Base-by-base conservation (phyloP, 208 protist genomes). In the Entamoeba histolytica region DNA sequence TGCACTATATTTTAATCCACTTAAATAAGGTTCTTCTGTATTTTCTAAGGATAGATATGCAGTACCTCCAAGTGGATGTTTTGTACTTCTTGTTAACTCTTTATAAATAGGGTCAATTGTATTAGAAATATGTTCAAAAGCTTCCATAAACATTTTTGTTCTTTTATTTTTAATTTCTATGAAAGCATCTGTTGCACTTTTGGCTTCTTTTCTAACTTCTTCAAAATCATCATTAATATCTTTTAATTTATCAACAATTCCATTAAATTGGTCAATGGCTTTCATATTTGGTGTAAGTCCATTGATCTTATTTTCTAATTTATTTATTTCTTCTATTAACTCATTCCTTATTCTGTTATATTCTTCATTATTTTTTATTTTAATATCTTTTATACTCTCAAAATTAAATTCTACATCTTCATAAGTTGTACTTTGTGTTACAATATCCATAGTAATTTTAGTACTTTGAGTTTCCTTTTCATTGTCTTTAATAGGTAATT, bases 11-110 rank as follows among this genome's bases (percentile, higher is more conserved):
- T 97, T 98, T 55, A 99, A 98, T 92, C 98, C 98, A 49, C 95
- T 95, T 0, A 98, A 94, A 95, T 99, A 99, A 5, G 98, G 98
- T 95, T 99, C 95, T 15, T 98, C 97, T 28, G 95, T 94, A 93
- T 98, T 96, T 93, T 99, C 98, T 4, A 99, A 94, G 55, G 49
- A 52, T 7, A 99, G 94, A 95, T 98, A 98, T 0, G 98, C 98
- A 4, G 96, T 97, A 49, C 98, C 98, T 91, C 97, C 96, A 28
- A 97, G 95, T 1, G 94, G 95, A 92, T 49, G 96, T 47, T 55
- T 91, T 2, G 23, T 12, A 51, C 23, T 12, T 31, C 2, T 96
- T 96, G 98, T 99, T 51, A 99, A 96, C 78, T 97, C 96, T 92
- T 97, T 97, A 95, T 99, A 99, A n/a, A 99, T 96, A 35, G 93